phyloP scores from a whole-genome alignment of 2,329 filamentous ascomycete species.

The Stachybotrys echinatus region DNA sequence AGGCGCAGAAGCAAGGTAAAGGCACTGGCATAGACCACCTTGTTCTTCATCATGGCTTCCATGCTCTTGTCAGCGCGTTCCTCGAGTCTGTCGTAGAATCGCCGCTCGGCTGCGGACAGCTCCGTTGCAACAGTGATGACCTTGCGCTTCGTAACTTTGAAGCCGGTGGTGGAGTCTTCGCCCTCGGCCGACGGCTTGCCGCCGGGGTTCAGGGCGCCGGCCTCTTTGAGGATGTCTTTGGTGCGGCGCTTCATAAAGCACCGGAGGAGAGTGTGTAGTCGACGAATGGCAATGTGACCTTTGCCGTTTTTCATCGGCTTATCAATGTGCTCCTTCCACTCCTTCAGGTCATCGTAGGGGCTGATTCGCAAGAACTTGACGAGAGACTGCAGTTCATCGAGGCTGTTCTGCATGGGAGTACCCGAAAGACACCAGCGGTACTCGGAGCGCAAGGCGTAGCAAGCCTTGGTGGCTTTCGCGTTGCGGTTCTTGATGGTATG shows the following conservation, averaged over 20 bases:
- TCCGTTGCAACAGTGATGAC: constrained; percentile 74
- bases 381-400: constrained; percentile 91
- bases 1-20: constrained; percentile 87
- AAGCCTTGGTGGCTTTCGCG: constrained; percentile 90
- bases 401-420: constrained; percentile 96
- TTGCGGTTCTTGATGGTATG: constrained; percentile 99
- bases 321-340: constrained; percentile 91
- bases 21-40: constrained; percentile 87
- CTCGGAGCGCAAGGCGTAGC: constrained; percentile 75
- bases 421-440: constrained; percentile 96
- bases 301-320: constrained; percentile 83
- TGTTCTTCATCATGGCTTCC: constrained; percentile 79
- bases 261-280: constrained; percentile 77
- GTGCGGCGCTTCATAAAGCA: constrained; percentile 99
- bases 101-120: constrained; percentile 74
- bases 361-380: constrained; percentile 90
- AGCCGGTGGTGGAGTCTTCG: constrained; percentile 54
- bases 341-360: constrained; percentile 78
- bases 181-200: constrained; percentile 55
- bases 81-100: constrained; percentile 81
- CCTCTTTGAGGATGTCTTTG: constrained; percentile 91
- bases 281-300: constrained; percentile 81
- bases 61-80: constrained; percentile 81
- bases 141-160: constrained; percentile 89
- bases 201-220: constrained; percentile 73